phyloP scores from a whole-genome alignment of 2,329 filamentous ascomycete species.

The Xylaria sp. region DNA sequence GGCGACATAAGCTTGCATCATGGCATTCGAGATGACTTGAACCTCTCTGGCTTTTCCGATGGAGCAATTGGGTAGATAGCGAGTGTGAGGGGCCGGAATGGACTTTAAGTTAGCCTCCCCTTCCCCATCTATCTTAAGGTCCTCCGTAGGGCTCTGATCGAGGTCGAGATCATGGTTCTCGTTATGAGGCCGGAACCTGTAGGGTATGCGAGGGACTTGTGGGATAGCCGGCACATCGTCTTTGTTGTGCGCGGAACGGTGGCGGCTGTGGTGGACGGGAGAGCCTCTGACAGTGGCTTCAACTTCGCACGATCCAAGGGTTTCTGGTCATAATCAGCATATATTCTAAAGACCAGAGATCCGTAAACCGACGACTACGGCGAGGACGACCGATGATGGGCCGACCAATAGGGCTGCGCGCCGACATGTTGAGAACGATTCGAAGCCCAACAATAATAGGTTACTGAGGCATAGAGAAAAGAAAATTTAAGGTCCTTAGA shows the following conservation, averaged over 20 bases:
- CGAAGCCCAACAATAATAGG: neutral
- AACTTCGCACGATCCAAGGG: slow-evolving; percentile 6
- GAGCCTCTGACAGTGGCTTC: neutral
- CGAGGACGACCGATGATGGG: slow-evolving; percentile 32
- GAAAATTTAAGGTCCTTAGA: neutral
- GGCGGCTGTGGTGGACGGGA: neutral
- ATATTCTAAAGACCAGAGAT: neutral
- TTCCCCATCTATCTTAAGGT: neutral
- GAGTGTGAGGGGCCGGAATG: slow-evolving; percentile 23
- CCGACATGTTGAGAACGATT: slow-evolving; percentile 22
- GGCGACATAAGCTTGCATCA: slow-evolving; percentile 44
- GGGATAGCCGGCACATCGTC: slow-evolving; percentile 18
- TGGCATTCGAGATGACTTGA: slow-evolving; percentile 43
- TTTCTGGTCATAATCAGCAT: slow-evolving; percentile 20
- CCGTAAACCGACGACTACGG: slow-evolving; percentile 26
- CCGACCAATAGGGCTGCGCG: slow-evolving; percentile 24
- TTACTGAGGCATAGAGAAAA: neutral
- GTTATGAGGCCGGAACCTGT: slow-evolving; percentile 7
- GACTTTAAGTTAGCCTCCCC: neutral
- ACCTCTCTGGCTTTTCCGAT: slow-evolving; percentile 30
- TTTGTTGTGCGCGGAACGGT: neutral
- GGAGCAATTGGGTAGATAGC: slow-evolving; percentile 42
- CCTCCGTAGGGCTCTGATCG: neutral
- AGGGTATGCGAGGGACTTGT: slow-evolving; percentile 33
- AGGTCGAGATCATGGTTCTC: neutral